Percentiles rank a stretch among this genome's conserved stretches.
Evolutionary conservation across 2,329 filamentous ascomycete genomes (phyloP).

Genomic region (Aspergillus vadensis): DNA sequence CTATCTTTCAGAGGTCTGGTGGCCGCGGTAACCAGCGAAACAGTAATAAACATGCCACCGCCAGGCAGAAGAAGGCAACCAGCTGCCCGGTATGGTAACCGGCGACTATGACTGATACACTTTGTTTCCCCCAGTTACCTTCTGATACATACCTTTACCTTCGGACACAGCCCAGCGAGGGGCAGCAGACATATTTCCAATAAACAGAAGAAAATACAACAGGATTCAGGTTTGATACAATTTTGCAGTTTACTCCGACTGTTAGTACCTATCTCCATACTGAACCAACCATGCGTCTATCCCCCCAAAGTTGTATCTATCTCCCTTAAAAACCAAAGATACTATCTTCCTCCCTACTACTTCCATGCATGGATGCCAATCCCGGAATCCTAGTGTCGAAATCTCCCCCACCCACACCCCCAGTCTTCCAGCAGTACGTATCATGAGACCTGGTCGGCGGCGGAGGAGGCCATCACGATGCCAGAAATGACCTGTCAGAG

Average conservation of each 20-base stretch:
- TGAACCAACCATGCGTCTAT: no score
- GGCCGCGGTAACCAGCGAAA: neutral
- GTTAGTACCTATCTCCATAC: no score
- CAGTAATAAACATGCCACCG: neutral
- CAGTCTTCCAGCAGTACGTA: neutral
- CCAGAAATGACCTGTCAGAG: conserved; percentile 2
- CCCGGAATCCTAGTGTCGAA: neutral
- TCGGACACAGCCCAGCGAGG: neutral
- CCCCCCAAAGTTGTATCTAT: no score
- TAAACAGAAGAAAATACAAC: no score
- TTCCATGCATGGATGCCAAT: neutral
- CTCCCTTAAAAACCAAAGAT: no score
- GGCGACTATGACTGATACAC: neutral
- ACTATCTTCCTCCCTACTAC: no score
- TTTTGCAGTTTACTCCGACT: no score
- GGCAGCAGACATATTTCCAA: neutral
- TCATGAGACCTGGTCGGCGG: neutral
- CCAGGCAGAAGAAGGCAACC: neutral
- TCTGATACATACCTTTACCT: neutral
- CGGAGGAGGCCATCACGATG: neutral
- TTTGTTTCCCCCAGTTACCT: neutral
- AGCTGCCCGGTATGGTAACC: neutral
- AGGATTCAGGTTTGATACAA: no score
- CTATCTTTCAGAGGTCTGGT: conserved; percentile 1
- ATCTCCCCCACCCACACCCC: neutral